Conservation (phyloP, 2,329 filamentous ascomycete genomes). For the Incumbomyces lentus region DNA sequence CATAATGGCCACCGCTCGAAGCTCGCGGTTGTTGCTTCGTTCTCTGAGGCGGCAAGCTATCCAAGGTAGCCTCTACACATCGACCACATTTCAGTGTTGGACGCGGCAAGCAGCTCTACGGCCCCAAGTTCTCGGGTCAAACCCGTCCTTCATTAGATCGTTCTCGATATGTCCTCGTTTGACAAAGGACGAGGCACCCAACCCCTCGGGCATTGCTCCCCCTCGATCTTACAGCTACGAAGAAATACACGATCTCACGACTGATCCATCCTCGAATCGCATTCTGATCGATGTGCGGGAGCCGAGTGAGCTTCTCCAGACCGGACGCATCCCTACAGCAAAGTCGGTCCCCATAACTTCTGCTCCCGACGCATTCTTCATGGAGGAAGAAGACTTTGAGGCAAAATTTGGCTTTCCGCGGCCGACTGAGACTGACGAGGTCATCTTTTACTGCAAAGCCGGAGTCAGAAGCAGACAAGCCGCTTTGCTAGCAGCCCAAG, state of each 20-base stretch:
- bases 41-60: neutral
- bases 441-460: constrained; percentile 89
- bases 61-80: neutral
- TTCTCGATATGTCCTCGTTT: neutral
- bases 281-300: constrained; percentile 37
- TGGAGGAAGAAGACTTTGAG: constrained; percentile 67
- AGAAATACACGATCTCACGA: constrained; percentile 15
- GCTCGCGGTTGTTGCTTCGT: neutral
- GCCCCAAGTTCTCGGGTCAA: no score
- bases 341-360: constrained; percentile 73
- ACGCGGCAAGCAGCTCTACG: no score
- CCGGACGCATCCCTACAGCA: constrained; percentile 60
- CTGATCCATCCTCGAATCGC: constrained; percentile 12
- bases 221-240: constrained; percentile 17
- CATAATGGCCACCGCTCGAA: neutral
- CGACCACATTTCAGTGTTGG: neutral
- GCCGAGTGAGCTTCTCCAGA: constrained; percentile 34
- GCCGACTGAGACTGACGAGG: constrained; percentile 44
- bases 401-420: constrained; percentile 70
- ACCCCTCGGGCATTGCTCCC: constrained; percentile 7
- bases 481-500: constrained; percentile 63
- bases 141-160: neutral
- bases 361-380: constrained; percentile 67
- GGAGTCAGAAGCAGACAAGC: constrained; percentile 74
- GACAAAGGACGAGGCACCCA: neutral